Percentiles rank a stretch among this genome's conserved stretches.
These are phyloP conservation scores for Beauveria sp. DNA, from an alignment of 2,329 filamentous ascomycete genomes.

Conservation along the genomic window DNA sequence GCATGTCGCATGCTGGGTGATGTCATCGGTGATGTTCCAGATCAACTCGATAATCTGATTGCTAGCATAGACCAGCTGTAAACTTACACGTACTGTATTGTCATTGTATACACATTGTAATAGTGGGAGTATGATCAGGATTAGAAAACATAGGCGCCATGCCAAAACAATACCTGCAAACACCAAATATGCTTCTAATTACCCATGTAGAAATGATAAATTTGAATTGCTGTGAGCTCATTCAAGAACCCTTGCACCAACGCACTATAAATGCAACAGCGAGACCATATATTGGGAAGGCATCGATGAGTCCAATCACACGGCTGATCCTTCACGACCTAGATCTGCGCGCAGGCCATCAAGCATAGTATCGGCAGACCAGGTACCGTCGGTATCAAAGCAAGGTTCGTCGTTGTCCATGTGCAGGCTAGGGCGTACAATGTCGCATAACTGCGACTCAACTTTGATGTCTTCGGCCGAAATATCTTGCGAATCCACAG, in stretches of 20 bases:
- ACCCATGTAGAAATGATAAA: not conserved
- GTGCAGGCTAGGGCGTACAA: conserved; percentile 8
- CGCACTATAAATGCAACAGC: not conserved
- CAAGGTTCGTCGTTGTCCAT: not conserved
- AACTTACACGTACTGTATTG: conserved; percentile 8
- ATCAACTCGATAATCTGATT: conserved; percentile 45
- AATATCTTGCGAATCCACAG: conserved; percentile 10
- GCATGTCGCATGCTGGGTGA: conserved; percentile 35
- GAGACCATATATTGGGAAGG: not conserved
- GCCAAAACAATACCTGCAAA: conserved; percentile 2
- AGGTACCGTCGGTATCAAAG: not conserved
- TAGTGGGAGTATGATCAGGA: not conserved
- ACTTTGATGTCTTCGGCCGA: conserved; percentile 17
- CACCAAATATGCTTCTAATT: conserved; percentile 2
- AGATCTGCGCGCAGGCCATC: not conserved
- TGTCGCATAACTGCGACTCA: conserved; percentile 21
- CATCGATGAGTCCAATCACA: not conserved
- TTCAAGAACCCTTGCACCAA: not conserved
- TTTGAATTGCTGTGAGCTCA: not conserved
- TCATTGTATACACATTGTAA: conserved; percentile 8
- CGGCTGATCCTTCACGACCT: not conserved
- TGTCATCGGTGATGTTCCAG: conserved; percentile 29
- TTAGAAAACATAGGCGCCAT: not conserved
- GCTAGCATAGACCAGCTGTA: conserved; percentile 54
- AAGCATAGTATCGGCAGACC: not conserved